Evolutionary conservation across 1,284 basidiomycete genomes (phyloP).

Genomic region (Apiotrichum akiyoshidainum): DNA sequence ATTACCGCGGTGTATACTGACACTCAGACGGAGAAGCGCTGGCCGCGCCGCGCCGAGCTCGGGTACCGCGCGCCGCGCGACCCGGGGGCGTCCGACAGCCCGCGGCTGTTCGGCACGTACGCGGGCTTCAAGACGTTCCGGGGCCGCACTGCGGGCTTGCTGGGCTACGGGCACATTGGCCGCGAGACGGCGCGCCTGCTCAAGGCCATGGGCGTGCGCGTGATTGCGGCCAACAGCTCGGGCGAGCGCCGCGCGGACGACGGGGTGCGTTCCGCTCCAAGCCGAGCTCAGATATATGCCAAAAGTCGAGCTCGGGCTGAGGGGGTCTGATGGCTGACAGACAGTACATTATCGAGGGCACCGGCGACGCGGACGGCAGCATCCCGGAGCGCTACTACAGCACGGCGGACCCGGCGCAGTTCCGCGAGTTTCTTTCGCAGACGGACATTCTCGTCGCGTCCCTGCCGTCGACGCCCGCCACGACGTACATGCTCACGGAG

Average conservation of each 20-base stretch:
- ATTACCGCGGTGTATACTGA: neutral
- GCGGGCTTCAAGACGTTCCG: conserved; percentile 12
- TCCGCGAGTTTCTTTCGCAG: conserved; percentile 38
- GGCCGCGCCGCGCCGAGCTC: conserved; percentile 23
- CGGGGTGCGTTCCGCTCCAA: conserved; percentile 28
- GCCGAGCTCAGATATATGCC: too few species aligned
- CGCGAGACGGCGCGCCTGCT: conserved; percentile 47
- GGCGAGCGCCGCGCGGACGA: conserved; percentile 38
- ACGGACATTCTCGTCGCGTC: conserved; percentile 44
- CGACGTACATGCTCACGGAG: conserved; percentile 31
- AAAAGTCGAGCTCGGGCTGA: too few species aligned
- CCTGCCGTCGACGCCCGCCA: conserved; percentile 44
- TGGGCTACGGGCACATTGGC: conserved; percentile 39
- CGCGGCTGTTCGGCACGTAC: neutral
- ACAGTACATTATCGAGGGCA: conserved; percentile 45
- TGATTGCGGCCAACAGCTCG: conserved; percentile 49
- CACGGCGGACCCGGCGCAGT: conserved; percentile 35
- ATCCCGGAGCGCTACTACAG: conserved; percentile 44
- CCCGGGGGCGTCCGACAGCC: neutral
- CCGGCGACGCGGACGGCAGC: conserved; percentile 42
- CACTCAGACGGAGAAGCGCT: conserved; percentile 16
- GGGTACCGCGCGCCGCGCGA: conserved; percentile 2
- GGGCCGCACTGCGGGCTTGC: conserved; percentile 18
- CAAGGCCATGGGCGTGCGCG: conserved; percentile 37
- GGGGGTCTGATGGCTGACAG: neutral